Evolutionary conservation across 495 filamentous ascomycete genomes (phyloP).

Genomic region (Penicillium riverlandense): DNA sequence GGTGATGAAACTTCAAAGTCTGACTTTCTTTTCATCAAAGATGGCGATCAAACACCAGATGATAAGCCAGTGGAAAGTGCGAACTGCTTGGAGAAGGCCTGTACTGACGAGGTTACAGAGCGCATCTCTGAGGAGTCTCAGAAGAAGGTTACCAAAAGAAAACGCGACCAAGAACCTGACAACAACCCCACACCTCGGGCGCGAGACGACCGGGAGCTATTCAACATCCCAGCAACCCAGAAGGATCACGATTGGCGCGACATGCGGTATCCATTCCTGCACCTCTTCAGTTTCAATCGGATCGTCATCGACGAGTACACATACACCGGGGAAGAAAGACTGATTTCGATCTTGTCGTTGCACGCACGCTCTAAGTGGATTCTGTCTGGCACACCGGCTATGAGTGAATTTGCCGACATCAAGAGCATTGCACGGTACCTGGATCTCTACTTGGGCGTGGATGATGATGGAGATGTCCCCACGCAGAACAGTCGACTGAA

Average conservation of each 20-base stretch:
- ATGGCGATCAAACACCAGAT: background rate
- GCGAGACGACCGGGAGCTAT: constrained; percentile 17
- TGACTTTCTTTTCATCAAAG: too few species aligned
- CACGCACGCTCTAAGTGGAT: constrained; percentile 54
- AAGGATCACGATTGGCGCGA: constrained; percentile 6
- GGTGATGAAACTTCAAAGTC: background rate
- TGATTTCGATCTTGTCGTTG: constrained; percentile 23
- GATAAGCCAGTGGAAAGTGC: background rate
- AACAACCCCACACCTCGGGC: background rate
- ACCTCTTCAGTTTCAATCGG: constrained; percentile 55
- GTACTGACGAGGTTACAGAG: too few species aligned
- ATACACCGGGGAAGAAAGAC: constrained; percentile 37
- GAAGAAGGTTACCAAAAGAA: too few species aligned
- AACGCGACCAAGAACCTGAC: too few species aligned
- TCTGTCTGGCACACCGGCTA: constrained; percentile 58
- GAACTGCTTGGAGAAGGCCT: too few species aligned
- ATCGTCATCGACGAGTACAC: constrained; percentile 66
- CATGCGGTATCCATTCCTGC: constrained; percentile 35
- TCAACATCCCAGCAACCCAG: constrained; percentile 14
- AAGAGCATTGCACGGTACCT: constrained; percentile 50
- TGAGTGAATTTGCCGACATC: constrained; percentile 51
- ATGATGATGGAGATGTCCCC: constrained; percentile 35
- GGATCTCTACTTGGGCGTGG: constrained; percentile 46
- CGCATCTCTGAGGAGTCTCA: too few species aligned
- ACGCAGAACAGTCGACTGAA: constrained; percentile 26